phyloP scores from a whole-genome alignment of 257 asterid genomes.

The Solanum sparsipilum region DNA sequence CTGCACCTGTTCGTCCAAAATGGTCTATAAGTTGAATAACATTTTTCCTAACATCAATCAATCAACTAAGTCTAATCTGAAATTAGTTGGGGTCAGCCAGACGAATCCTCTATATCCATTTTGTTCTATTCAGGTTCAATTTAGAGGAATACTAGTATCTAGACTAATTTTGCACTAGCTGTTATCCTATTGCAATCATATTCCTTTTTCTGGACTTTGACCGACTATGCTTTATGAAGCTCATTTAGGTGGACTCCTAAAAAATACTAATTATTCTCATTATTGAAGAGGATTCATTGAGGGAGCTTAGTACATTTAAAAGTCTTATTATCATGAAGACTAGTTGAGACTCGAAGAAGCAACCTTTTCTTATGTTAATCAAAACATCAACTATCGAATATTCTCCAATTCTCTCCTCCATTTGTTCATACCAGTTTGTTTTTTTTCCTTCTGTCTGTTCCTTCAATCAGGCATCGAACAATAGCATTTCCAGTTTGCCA shows the following conservation, averaged over 20 bases:
- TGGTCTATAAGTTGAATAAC: neutral
- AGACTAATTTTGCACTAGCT: neutral
- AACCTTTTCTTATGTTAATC: neutral
- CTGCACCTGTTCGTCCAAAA: neutral
- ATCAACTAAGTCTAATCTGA: neutral
- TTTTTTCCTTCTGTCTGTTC: neutral
- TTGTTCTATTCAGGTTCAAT: neutral
- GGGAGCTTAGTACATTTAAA: neutral
- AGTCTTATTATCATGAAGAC: neutral
- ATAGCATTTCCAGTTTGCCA: conserved; percentile 70
- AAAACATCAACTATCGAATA: neutral
- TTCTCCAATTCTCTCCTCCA: neutral
- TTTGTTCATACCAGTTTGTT: neutral
- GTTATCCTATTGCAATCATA: neutral
- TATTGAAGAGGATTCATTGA: neutral
- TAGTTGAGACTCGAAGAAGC: neutral
- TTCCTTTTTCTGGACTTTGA: neutral
- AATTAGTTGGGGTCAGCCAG: neutral
- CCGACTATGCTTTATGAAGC: neutral
- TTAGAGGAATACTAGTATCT: neutral
- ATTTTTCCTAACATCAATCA: neutral
- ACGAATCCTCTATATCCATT: neutral
- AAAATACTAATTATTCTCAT: neutral
- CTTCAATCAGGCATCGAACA: conserved; percentile 77
- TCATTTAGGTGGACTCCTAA: neutral